phyloP scores from a whole-genome alignment of 495 filamentous ascomycete genomes.

The Penicillium fimorum region DNA sequence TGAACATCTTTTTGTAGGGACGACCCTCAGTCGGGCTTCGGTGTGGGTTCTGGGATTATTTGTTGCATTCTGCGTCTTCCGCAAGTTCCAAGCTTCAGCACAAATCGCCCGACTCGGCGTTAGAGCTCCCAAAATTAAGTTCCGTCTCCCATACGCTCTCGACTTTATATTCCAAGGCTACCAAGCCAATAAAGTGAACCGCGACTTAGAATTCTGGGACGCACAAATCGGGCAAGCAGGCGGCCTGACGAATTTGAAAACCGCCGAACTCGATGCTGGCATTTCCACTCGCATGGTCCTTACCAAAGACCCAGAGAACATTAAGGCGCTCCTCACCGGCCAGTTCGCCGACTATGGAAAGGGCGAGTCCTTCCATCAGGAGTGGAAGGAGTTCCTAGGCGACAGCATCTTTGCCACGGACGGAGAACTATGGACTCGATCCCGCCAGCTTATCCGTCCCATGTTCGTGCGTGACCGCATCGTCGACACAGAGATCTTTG shows the following conservation, averaged over 20 bases:
- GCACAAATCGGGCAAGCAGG: slow-evolving; percentile 43
- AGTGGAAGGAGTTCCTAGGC: slow-evolving; percentile 73
- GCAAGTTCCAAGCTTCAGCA: slow-evolving; percentile 32
- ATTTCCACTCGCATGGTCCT: slow-evolving; percentile 57
- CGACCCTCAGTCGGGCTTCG: slow-evolving; percentile 27
- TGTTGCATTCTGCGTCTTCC: slow-evolving; percentile 25
- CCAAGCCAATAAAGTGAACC: slow-evolving; percentile 46
- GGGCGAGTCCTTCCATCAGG: slow-evolving; percentile 63
- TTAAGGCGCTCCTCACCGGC: slow-evolving; percentile 78
- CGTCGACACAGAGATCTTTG: slow-evolving; percentile 75
- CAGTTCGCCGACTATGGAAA: slow-evolving; percentile 70
- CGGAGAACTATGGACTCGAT: slow-evolving; percentile 69
- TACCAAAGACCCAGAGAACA: slow-evolving; percentile 64
- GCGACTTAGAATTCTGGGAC: slow-evolving; percentile 61
- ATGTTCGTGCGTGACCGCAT: slow-evolving; percentile 83
- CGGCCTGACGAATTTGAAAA: slow-evolving; percentile 42
- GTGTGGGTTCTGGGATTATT: slow-evolving; percentile 30
- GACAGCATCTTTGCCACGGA: slow-evolving; percentile 81
- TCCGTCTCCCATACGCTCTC: slow-evolving; percentile 51
- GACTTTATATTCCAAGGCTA: slow-evolving; percentile 58
- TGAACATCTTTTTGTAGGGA: slow-evolving; percentile 30
- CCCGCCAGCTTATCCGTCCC: slow-evolving; percentile 74
- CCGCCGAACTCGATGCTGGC: slow-evolving; percentile 57
- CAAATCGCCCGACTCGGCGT: slow-evolving; percentile 38
- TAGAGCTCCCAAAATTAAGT: slow-evolving; percentile 34